Evolutionary conservation across 1,284 basidiomycete genomes (phyloP).

Genomic region (Ceratobasidium papillatum): DNA sequence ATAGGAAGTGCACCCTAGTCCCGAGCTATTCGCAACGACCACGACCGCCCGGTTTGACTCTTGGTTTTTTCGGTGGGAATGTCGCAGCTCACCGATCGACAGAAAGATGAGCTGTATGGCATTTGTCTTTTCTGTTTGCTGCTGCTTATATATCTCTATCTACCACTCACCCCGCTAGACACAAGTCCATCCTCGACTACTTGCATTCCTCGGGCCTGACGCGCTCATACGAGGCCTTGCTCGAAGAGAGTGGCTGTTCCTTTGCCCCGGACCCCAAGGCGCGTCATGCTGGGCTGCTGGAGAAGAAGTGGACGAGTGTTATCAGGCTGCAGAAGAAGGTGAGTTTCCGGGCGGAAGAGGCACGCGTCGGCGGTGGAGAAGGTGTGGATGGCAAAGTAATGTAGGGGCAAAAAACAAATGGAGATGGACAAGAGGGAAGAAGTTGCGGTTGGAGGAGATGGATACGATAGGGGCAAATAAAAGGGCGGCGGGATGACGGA

Average conservation of each 20-base stretch:
- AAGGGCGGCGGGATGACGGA: neutral
- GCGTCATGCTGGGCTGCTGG: conserved; percentile 82
- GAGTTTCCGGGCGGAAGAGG: conserved; percentile 45
- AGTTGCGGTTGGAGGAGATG: neutral
- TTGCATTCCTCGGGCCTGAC: conserved; percentile 72
- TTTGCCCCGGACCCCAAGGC: conserved; percentile 84
- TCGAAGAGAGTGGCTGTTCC: conserved; percentile 64
- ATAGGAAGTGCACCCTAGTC: conserved; percentile 37
- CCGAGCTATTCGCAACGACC: conserved; percentile 37
- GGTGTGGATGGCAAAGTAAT: neutral
- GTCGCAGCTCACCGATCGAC: conserved; percentile 71
- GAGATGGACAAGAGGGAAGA: neutral
- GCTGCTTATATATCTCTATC: conserved; percentile 42
- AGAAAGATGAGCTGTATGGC: conserved; percentile 83
- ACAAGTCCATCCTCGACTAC: conserved; percentile 88
- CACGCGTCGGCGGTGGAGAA: neutral
- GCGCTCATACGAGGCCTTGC: conserved; percentile 70
- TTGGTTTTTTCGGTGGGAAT: conserved; percentile 33
- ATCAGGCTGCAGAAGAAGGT: conserved; percentile 94
- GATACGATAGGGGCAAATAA: neutral
- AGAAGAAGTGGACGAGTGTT: conserved; percentile 96
- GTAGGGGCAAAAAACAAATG: neutral
- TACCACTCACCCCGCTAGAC: conserved; percentile 57
- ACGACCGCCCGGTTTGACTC: conserved; percentile 22
- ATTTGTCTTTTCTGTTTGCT: conserved; percentile 43